phyloP scores from a whole-genome alignment of 495 filamentous ascomycete species.

The Saxophila tyrrhenica region DNA sequence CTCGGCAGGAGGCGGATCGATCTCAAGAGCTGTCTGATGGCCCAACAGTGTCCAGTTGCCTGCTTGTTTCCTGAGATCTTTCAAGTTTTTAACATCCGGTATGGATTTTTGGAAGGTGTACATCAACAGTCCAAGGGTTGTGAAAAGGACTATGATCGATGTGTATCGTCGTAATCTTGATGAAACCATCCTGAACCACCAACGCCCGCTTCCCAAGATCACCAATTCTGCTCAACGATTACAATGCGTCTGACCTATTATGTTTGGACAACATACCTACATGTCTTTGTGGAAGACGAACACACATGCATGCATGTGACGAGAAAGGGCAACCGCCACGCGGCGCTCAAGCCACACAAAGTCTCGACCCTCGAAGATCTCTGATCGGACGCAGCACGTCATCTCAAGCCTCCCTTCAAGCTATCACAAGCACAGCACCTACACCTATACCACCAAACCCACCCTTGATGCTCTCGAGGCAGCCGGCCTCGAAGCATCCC shows the following conservation, averaged over 20 bases:
- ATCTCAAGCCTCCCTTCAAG: neutral
- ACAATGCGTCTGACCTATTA: neutral
- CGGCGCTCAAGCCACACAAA: too few relatives aligned
- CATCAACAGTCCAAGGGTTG: neutral
- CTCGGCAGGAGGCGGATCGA: slow-evolving; percentile 1
- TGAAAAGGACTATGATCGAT: neutral
- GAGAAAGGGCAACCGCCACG: too few relatives aligned
- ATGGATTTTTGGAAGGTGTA: neutral
- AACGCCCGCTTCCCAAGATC: neutral
- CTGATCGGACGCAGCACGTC: too few relatives aligned
- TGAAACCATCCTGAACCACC: neutral
- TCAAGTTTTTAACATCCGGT: neutral
- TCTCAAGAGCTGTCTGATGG: neutral
- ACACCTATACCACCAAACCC: neutral
- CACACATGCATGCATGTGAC: too few relatives aligned
- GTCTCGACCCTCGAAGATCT: too few relatives aligned
- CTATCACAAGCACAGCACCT: neutral
- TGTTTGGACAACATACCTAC: neutral
- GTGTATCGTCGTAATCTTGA: neutral
- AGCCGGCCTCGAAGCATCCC: neutral
- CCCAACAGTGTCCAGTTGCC: neutral
- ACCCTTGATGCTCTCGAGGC: neutral
- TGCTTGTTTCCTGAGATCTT: neutral
- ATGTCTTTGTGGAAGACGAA: too few relatives aligned
- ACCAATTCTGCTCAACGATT: neutral